These are phyloP conservation scores for Pleurotus tuber-regium DNA, from an alignment of 768 basidiomycete species.

Conservation along the genomic window DNA sequence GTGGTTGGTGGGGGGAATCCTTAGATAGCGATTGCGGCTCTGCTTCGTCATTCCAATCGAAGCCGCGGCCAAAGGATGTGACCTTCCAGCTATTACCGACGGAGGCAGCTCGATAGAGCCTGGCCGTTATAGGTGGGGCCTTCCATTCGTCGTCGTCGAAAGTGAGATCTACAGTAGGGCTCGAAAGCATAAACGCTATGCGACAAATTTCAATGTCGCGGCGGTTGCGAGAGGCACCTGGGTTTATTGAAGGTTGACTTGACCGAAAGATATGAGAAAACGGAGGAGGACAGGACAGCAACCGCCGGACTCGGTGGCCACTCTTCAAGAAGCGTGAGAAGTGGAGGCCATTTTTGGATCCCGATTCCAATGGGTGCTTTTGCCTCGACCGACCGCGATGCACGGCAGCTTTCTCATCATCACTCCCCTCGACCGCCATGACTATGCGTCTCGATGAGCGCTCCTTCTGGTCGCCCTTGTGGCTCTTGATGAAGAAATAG, in stretches of 20 bases:
- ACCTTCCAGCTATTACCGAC: constrained; percentile 83
- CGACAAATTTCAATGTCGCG: constrained; percentile 8
- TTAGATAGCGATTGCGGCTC: constrained; percentile 13
- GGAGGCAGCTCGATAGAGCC: constrained; percentile 60
- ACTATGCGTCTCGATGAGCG: background rate
- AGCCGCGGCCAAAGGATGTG: constrained; percentile 80
- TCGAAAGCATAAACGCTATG: constrained; percentile 53
- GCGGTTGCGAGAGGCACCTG: background rate
- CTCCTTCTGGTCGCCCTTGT: background rate
- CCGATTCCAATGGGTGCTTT: constrained; percentile 2
- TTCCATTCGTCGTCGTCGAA: constrained; percentile 77
- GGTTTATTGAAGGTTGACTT: background rate
- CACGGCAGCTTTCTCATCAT: constrained; percentile 1
- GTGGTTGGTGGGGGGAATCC: constrained; percentile 15
- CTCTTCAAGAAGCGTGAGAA: constrained; percentile 9
- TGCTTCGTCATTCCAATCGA: constrained; percentile 62
- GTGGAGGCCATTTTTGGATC: background rate
- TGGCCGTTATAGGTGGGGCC: constrained; percentile 42
- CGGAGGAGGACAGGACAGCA: constrained; percentile 11
- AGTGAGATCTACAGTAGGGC: constrained; percentile 54
- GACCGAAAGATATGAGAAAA: constrained; percentile 2
- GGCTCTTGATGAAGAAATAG: background rate
- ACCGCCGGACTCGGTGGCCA: constrained; percentile 8
- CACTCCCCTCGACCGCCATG: background rate
- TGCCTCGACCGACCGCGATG: constrained; percentile 5